These are phyloP conservation scores for Serpula lacrymans DNA, from an alignment of 768 basidiomycete genomes.

Conservation along the genomic window DNA sequence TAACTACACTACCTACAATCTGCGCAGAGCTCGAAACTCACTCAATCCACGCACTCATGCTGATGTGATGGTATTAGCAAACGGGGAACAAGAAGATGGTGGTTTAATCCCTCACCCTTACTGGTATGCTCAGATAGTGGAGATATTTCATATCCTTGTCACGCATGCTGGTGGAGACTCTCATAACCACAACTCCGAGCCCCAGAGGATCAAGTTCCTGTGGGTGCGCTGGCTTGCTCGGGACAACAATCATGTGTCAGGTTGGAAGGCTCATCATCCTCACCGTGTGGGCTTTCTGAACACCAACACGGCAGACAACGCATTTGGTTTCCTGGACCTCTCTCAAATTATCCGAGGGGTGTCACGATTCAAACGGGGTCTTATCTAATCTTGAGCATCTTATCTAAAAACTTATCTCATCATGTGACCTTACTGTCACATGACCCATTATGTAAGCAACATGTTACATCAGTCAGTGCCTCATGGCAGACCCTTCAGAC, in stretches of 20 bases:
- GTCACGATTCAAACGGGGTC: slow-evolving; percentile 24
- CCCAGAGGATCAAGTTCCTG: slow-evolving; percentile 19
- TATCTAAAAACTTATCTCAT: too few species aligned
- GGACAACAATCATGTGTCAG: slow-evolving; percentile 16
- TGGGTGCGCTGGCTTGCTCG: slow-evolving; percentile 24
- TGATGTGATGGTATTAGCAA: slow-evolving; percentile 35
- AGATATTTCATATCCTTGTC: slow-evolving; percentile 27
- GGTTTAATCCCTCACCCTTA: slow-evolving; percentile 25
- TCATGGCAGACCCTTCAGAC: too few species aligned
- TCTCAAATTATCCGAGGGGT: slow-evolving; percentile 33
- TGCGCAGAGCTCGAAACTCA: slow-evolving; percentile 31
- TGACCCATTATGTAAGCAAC: too few species aligned
- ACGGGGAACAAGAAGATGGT: slow-evolving; percentile 14
- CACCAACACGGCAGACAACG: not conserved
- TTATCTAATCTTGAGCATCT: slow-evolving; percentile 40
- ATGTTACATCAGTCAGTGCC: too few species aligned
- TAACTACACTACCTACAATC: slow-evolving; percentile 30
- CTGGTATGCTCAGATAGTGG: slow-evolving; percentile 35
- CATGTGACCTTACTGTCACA: too few species aligned
- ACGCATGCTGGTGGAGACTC: not conserved
- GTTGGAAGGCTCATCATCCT: slow-evolving; percentile 25
- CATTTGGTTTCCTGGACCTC: slow-evolving; percentile 21
- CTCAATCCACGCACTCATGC: slow-evolving; percentile 35
- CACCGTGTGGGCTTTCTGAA: slow-evolving; percentile 28
- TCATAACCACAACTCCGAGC: slow-evolving; percentile 4